These are phyloP conservation scores for Bacterosira constricta DNA, from an alignment of 108 stramenopile species.

Conservation along the genomic window DNA sequence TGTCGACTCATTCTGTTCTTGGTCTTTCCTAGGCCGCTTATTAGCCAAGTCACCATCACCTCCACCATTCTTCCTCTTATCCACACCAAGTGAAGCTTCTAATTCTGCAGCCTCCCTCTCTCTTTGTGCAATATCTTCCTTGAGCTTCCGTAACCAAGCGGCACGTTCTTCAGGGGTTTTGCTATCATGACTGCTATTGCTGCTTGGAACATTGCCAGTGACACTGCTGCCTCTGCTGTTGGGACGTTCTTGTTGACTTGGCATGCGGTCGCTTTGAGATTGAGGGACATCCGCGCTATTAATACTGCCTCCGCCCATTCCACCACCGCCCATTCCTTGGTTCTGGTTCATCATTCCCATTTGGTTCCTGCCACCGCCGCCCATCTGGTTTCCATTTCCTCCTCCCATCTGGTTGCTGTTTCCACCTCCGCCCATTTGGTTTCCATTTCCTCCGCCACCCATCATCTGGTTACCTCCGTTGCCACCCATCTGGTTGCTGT, in stretches of 20 bases:
- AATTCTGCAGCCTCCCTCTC: slow-evolving; percentile 38
- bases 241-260: neutral
- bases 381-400: neutral
- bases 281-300: slow-evolving; percentile 1
- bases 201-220: slow-evolving; percentile 1
- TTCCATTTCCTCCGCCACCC: neutral
- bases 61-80: slow-evolving; percentile 33
- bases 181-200: neutral
- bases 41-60: neutral
- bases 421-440: slow-evolving; percentile 8
- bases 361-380: neutral
- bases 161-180: slow-evolving; percentile 39
- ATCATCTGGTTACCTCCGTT: neutral
- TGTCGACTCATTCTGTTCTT: neutral
- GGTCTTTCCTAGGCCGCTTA: neutral
- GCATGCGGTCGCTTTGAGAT: neutral
- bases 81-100: slow-evolving; percentile 32
- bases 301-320: neutral
- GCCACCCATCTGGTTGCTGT: neutral
- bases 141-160: slow-evolving; percentile 32
- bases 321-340: slow-evolving; percentile 7
- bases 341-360: slow-evolving; percentile 23
- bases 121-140: slow-evolving; percentile 43
- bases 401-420: slow-evolving; percentile 20
- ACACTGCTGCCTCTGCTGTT: slow-evolving; percentile 4